Base-by-base conservation (phyloP, 305 asterid genomes). In the Fraxinus sp. region DNA sequence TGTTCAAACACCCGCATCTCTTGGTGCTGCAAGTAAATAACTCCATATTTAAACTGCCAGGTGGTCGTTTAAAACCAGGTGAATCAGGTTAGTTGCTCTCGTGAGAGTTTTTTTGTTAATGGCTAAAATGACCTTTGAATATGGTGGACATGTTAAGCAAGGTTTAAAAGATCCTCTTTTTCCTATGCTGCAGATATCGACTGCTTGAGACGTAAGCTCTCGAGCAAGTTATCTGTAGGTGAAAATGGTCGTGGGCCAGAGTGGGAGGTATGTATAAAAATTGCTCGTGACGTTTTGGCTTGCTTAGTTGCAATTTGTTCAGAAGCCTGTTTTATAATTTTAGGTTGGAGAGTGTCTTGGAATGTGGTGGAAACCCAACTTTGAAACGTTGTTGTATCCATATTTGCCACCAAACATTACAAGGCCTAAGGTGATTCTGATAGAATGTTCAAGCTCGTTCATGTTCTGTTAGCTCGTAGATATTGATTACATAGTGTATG, bases 331-430 rank as follows among this genome's bases (percentile, higher is more conserved):
- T 78, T 36, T 79, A 37, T 59, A 5, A 70, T 82, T 82, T 16
- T 83, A 91, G 94, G 82, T 89, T 10, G 92, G 91, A 83, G 97
- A 91, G 88, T 94, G 97, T 83, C 91, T 96, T 68, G 99, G 99
- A 75, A 87, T 91, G 86, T 96, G 99, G 98, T 93, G 98, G 99
- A 92, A 87, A 85, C 91, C 94, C 22, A 86, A 88, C 82, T 96
- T 94, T 75, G 97, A 93, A 82, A 70, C 96, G 18, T 57, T 89
- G 79, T 81, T 86, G 13, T 91, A 87, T 86, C 97, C 98, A 0
- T 90, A 87, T 87, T 81, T 90, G 85, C 97, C 98, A 55, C 92
- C 92, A 46, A 89, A 88, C 81, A 80, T 87, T 22, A 88, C 86
- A 86, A 83, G 83, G 79, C 97, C 94, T 64, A 89, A 89, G 82